Evolutionary conservation across 208 protist species (phyloP).

Genomic region (Trypanosoma boissoni): DNA sequence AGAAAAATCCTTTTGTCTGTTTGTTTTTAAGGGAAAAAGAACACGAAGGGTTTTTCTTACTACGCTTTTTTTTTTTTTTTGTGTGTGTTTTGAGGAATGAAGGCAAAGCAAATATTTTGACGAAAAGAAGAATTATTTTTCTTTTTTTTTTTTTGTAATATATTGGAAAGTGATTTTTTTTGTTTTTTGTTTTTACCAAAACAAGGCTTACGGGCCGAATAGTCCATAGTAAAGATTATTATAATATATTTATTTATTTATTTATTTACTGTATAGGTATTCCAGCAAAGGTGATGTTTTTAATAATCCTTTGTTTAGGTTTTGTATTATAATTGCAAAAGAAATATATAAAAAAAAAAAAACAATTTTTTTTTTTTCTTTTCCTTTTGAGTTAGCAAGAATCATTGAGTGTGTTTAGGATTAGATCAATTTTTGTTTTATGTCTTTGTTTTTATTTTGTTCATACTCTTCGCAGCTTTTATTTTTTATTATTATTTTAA

Average conservation of each 20-base stretch:
- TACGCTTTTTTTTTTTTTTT: slow-evolving; percentile 7
- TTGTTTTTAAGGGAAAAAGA: neutral
- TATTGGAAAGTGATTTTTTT: slow-evolving; percentile 15
- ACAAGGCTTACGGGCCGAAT: too few species aligned
- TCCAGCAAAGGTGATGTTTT: neutral
- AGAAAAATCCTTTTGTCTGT: slow-evolving; percentile 4
- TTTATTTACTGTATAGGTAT: slow-evolving; percentile 1
- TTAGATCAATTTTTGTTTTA: slow-evolving; percentile 2
- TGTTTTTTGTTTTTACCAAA: too few species aligned
- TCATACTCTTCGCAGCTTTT: neutral
- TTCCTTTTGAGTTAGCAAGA: neutral
- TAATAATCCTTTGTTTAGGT: neutral
- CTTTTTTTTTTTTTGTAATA: neutral
- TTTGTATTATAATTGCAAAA: too few species aligned
- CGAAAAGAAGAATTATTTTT: neutral
- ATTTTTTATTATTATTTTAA: too few species aligned
- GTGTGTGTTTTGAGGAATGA: slow-evolving; percentile 5
- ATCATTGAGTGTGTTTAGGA: too few species aligned
- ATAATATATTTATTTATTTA: slow-evolving; percentile 6
- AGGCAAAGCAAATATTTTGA: neutral
- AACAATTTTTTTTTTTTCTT: neutral
- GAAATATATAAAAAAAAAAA: slow-evolving; percentile 5
- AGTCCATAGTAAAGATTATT: too few species aligned
- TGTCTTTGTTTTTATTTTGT: slow-evolving; percentile 1
- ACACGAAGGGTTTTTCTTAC: neutral